Conservation (phyloP, 192 early-diverging fungal species). For the Coemansia sp. region DNA sequence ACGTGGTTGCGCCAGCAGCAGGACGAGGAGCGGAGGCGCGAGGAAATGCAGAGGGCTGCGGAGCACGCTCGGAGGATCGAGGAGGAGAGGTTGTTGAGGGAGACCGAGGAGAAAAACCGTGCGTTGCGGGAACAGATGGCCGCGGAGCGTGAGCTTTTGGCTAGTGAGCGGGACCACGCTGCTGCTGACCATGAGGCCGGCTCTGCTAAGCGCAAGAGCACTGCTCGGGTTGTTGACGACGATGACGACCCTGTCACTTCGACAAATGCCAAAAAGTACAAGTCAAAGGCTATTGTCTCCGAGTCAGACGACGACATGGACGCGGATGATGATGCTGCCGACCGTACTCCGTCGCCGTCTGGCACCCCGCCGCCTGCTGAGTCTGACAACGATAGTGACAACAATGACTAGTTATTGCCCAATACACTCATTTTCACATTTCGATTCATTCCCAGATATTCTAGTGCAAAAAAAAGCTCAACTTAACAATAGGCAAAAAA, state of each 20-base stretch:
- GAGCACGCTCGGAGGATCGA: constrained; percentile 8
- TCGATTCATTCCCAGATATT: no score
- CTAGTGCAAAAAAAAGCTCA: not conserved
- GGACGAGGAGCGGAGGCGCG: constrained; percentile 45
- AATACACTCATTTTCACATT: no score
- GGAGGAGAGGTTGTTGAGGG: constrained; percentile 26
- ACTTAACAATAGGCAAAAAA: constrained; percentile 1
- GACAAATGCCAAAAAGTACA: constrained; percentile 9
- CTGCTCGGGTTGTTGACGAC: constrained; percentile 5
- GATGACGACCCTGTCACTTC: not conserved
- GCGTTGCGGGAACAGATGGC: constrained; percentile 53
- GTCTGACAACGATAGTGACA: not conserved
- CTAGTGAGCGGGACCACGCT: not conserved
- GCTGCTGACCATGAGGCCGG: no score
- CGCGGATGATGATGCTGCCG: not conserved
- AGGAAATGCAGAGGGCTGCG: constrained; percentile 29
- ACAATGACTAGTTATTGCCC: no score
- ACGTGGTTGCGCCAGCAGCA: constrained; percentile 57
- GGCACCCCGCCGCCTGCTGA: not conserved
- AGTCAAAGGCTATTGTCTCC: constrained; percentile 33
- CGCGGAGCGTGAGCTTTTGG: not conserved
- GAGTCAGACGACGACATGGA: constrained; percentile 5
- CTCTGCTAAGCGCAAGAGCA: not conserved
- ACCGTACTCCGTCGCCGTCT: not conserved
- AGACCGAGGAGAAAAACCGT: constrained; percentile 50